Conservation (phyloP, 1,139 yeast genomes). For the Kurtzmaniella quercitrusa region DNA sequence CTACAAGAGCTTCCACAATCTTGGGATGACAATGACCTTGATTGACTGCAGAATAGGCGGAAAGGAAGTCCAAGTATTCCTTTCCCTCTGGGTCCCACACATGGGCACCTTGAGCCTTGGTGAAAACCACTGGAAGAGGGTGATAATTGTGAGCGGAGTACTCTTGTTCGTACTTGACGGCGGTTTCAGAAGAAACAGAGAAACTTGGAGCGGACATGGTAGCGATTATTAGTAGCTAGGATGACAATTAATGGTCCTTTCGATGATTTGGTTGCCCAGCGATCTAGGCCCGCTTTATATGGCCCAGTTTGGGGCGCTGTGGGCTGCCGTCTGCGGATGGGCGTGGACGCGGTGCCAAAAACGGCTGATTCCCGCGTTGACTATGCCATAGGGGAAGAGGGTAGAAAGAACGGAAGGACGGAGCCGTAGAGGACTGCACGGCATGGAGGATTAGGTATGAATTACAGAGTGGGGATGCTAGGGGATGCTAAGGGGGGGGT, state of each 20-base stretch:
- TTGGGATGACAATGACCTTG: conserved; percentile 98
- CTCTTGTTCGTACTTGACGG: conserved; percentile 65
- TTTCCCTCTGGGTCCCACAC: conserved; percentile 98
- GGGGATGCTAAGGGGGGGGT: too few species aligned
- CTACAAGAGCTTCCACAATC: conserved; percentile 77
- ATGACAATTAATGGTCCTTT: neutral
- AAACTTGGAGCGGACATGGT: conserved; percentile 22
- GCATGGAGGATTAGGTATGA: neutral
- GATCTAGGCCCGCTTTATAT: neutral
- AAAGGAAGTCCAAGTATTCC: conserved; percentile 79
- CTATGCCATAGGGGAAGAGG: conserved; percentile 7
- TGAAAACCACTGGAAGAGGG: conserved; percentile 92
- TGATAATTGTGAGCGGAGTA: conserved; percentile 97
- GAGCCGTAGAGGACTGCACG: conserved; percentile 3
- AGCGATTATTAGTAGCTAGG: conserved; percentile 3
- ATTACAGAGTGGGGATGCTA: neutral
- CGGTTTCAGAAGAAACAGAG: conserved; percentile 58
- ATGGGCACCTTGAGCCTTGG: conserved; percentile 83
- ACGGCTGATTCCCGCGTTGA: neutral
- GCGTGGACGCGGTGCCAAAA: neutral
- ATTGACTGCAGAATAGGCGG: conserved; percentile 95
- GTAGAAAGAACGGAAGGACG: conserved; percentile 2
- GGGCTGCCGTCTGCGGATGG: neutral
- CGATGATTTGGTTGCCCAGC: neutral
- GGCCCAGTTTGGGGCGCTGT: neutral